Conservation (phyloP, 225 moss, liverwort and hornwort species). For the Pseudoscleropodium purum region DNA sequence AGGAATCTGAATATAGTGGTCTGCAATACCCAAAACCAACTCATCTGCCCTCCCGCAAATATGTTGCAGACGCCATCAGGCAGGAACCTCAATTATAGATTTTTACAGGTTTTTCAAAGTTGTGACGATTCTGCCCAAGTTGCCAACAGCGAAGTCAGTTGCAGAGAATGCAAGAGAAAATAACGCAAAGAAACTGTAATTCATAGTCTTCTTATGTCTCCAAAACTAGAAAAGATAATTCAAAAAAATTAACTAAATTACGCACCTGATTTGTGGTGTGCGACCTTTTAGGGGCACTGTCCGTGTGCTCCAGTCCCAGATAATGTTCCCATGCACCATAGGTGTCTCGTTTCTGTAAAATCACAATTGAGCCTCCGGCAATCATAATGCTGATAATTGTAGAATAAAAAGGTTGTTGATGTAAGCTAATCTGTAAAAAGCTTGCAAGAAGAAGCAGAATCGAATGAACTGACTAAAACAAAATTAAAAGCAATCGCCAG, state of each 20-base stretch:
- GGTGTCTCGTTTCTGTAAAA: constrained; percentile 81
- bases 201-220: background rate
- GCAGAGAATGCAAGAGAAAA: background rate
- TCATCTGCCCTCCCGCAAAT: constrained; percentile 50
- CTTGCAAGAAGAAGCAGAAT: background rate
- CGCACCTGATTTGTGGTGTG: constrained; percentile 84
- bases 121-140: constrained; percentile 84
- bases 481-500: background rate
- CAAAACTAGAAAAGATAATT: background rate
- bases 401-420: background rate
- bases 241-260: background rate
- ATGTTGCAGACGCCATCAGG: constrained; percentile 19
- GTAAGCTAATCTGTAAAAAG: background rate
- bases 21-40: constrained; percentile 52
- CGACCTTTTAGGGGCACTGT: constrained; percentile 90
- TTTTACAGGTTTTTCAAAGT: constrained; percentile 99
- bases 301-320: constrained; percentile 90
- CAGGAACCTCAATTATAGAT: constrained; percentile 88
- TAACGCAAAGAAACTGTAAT: background rate
- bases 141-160: background rate
- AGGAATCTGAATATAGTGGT: constrained; percentile 57
- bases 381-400: background rate
- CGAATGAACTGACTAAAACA: background rate
- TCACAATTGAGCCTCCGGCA: background rate
- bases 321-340: constrained; percentile 99